Evolutionary conservation across 352 stramenopile genomes (phyloP).

Genomic region (Pythium aquatile): DNA sequence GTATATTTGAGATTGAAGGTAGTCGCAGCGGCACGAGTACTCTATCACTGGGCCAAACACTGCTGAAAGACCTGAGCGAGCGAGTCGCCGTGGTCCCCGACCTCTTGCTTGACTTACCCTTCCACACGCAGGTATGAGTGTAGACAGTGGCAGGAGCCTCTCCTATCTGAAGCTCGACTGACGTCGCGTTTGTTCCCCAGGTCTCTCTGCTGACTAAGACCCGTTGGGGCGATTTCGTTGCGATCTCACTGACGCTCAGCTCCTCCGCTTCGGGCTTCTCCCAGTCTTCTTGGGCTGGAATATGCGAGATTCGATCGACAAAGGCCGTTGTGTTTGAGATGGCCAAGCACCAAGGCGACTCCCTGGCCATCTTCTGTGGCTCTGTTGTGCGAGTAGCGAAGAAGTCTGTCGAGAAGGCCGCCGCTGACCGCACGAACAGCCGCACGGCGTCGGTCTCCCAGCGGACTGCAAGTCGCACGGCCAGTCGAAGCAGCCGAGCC

Average conservation of each 20-base stretch:
- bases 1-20: slow-evolving; percentile 18
- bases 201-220: slow-evolving; percentile 64
- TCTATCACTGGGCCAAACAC: slow-evolving; percentile 40
- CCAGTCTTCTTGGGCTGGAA: slow-evolving; percentile 19
- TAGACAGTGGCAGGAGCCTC: too few species aligned
- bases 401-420: neutral
- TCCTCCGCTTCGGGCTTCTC: neutral
- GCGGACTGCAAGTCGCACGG: slow-evolving; percentile 6
- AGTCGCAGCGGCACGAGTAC: neutral
- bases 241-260: slow-evolving; percentile 45
- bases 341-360: slow-evolving; percentile 37
- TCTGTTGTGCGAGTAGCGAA: slow-evolving; percentile 2
- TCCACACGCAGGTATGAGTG: slow-evolving; percentile 52
- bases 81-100: slow-evolving; percentile 42
- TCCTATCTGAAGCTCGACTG: neutral
- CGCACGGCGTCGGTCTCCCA: slow-evolving; percentile 8
- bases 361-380: slow-evolving; percentile 39
- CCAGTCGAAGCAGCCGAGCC: slow-evolving; percentile 17
- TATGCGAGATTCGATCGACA: slow-evolving; percentile 57
- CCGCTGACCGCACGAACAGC: neutral
- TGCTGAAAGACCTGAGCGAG: slow-evolving; percentile 30
- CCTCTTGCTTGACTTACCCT: slow-evolving; percentile 54
- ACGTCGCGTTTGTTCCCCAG: slow-evolving; percentile 20
- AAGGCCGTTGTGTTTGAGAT: slow-evolving; percentile 43
- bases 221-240: slow-evolving; percentile 53